Base-by-base conservation (phyloP, 306 rosid genomes). In the Casuarina cunninghamiana region DNA sequence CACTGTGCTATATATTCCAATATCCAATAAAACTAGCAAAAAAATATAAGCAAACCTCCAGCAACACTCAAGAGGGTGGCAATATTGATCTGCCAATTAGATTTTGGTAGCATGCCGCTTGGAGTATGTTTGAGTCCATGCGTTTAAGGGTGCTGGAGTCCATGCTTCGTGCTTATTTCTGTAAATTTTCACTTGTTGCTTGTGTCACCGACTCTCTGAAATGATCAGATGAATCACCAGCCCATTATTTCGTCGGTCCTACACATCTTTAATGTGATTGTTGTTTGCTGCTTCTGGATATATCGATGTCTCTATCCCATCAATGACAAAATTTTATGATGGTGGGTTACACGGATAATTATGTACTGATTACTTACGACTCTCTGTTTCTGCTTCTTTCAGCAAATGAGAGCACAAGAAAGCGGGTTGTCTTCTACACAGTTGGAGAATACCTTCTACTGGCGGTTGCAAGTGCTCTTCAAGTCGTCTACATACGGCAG, bases 351-450 rank as follows among this genome's bases (percentile, higher is more conserved):
- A 39, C 10, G 4, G 48, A 53, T 45, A 50, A 15, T 68, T 73
- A 10, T 67, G 37, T 67, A 45, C n/a, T 53, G 10, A 66, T 77
- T 58, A 69, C 68, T 69, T 15, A 49, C 53, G 51, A 8, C 9
- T 50, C 35, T 44, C 35, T 54, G 55, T 76, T 46, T 73, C 42
- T 69, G 73, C 58, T 75, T 26, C 32, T 26, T 26, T 84, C 85
- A 93, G 94, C 98, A 11, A 96, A 96, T 17, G 98, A 96, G 90
- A 96, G 99, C 90, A 96, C 99, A 5, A 80, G 84, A 42, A 90
- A 84, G 80, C 97, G 99, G 2, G 96, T 91, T n/a, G 41, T 96
- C 71, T 54, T 87, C 62, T 96, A 96, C 79, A 93, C 99, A 8
- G 82, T 93, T 1, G 94, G 87, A 58, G 97, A 96, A 85, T 96